Base-by-base conservation (phyloP, 768 basidiomycete genomes). In the Naganishia vishniacii region DNA sequence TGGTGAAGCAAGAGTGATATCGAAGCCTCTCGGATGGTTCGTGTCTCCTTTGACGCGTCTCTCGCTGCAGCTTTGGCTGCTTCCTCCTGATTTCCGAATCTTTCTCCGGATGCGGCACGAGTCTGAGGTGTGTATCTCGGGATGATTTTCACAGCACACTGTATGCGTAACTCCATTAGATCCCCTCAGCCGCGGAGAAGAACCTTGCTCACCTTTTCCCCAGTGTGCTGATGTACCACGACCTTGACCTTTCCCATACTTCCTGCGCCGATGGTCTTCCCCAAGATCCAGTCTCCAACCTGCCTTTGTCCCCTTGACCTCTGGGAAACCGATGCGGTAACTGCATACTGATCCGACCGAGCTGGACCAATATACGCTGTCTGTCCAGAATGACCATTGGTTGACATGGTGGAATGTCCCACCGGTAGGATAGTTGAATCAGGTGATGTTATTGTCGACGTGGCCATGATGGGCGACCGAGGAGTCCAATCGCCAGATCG, bases 161-260 rank as follows among this genome's bases (percentile, higher is more conserved):
- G 53, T 15, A 5, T 18, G 9, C 40, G 32, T 3, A 15, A 7
- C 15, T 18, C 44, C 11, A 25, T 45, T 26, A 25, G 42, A 6
- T 40, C 20, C 18, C 41, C 48, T 34, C 23, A 23, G 23, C 48
- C 40, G 46, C 58, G 48, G 58, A 53, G 59, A 53, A n/a, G 37
- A 28, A 29, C 44, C 41, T 37, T 37, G 85, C 71, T 40, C 13
- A 93, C 94, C 85, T 93, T 94, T 79, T 97, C 93, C 28, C 88
- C 89, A 1, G 90, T 88, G 68, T 85, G 73, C 66, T 87, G 88
- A 77, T 93, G 90, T 20, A 87, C 87, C 2, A 91, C 94, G 12
- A 98, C 84, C 81, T 97, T 99, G 73, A 99, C 94, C 78, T 97
- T 97, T 69, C 94, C 94, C 94, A 99, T 99, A 76, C 89, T 91